Evolutionary conservation across 345 rosid species (phyloP).

Genomic region (Odontarrhena argentea): DNA sequence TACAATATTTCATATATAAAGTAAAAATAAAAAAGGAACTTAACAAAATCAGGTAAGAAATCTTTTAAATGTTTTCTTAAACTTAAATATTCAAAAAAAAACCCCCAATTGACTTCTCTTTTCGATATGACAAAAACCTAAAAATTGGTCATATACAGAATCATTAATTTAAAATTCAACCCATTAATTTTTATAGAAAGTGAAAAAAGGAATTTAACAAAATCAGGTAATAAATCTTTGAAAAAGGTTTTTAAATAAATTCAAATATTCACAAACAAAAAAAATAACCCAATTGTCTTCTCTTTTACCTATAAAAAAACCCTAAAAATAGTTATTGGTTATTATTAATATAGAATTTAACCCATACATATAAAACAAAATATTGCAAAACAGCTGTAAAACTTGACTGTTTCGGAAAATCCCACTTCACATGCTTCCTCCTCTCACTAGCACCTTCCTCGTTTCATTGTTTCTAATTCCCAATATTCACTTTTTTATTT

Average conservation of each 20-base stretch:
- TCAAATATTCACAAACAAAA: background rate
- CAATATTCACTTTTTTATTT: conserved; percentile 3
- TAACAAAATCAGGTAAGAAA: too few species aligned
- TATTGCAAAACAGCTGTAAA: conserved; percentile 38
- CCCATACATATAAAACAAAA: conserved; percentile 23
- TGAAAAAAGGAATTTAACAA: background rate
- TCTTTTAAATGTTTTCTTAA: too few species aligned
- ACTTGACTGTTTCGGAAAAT: conserved; percentile 39
- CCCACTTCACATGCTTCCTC: conserved; percentile 39
- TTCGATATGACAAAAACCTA: too few species aligned
- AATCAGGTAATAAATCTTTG: conserved; percentile 3
- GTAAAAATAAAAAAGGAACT: too few species aligned
- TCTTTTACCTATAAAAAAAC: background rate
- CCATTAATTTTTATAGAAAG: background rate
- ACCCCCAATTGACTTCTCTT: background rate
- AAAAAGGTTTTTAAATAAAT: background rate
- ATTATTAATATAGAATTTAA: background rate
- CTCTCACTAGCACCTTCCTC: conserved; percentile 21
- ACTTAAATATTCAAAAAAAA: background rate
- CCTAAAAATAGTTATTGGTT: background rate
- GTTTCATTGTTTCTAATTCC: background rate
- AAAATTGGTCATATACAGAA: too few species aligned
- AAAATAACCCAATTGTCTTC: background rate
- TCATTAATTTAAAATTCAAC: too few species aligned
- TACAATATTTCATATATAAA: too few species aligned